Evolutionary conservation across 2,329 filamentous ascomycete species (phyloP), one percentile per base, ranked within the genome.

Genomic region (Dactylellina cionopaga): DNA sequence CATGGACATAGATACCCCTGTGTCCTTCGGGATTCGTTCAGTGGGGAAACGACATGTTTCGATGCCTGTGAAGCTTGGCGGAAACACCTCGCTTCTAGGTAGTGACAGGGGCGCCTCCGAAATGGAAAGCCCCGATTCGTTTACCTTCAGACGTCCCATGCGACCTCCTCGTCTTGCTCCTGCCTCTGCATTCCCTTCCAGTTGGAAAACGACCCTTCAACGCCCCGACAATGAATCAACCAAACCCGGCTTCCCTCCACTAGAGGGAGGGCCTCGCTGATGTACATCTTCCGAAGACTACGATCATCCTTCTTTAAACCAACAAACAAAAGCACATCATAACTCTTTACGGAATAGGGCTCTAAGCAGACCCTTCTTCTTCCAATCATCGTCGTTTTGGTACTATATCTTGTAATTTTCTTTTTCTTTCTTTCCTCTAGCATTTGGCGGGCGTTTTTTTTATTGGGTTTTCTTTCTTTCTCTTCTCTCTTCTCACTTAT

Each of bases 401-500:
- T 29, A 56, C 39, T 27, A 11, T 52, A 59, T 60, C 41, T 52
- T 43, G 19, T 65, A 41, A 47, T 59, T 62, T 69, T 41, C 64
- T 65, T 33, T n/a, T 10, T 54, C 2, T 52, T 29, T 51, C 24
- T 25, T 31, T 29, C 37, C 33, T 65, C 59, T 24, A 72, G 68
- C 68, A 72, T 72, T 72, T 72, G 68, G 68, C 68, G 68, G 68
- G 68, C 68, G 68, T 72, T 63, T 9, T 24, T 56, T 33, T 10
- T 49, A 24, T 65, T 19, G 13, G 11, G 46, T 31, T 33, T 41
- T 22, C 25, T 31, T 43, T 15, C 17, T 49, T 56, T 22, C 31
- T 47, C 31, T 17, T 44, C 13, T 39, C n/a, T n/a, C n/a, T n/a
- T n/a, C n/a, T n/a, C n/a, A n/a, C n/a, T n/a, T n/a, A n/a, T 46